Percentiles rank a stretch among this genome's conserved stretches.
Evolutionary conservation across 2,329 filamentous ascomycete species (phyloP).

Genomic region (Colletotrichum sansevieriae): DNA sequence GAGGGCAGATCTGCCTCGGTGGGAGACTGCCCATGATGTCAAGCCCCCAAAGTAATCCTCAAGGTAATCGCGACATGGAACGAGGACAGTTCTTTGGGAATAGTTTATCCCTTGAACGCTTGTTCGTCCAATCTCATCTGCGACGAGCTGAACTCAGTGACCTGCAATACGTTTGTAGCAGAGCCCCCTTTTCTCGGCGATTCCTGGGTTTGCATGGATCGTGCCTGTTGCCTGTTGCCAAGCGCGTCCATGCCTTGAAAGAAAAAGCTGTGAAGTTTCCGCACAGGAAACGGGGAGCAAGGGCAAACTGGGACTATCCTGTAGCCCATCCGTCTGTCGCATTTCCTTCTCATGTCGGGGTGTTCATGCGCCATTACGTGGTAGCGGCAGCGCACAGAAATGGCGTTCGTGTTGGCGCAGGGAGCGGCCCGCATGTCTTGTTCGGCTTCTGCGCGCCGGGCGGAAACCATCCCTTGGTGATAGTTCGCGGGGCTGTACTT

Average conservation of each 20-base stretch:
- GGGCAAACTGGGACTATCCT: neutral
- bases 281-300: neutral
- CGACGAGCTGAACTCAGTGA: neutral
- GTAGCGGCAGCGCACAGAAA: conserved; percentile 19
- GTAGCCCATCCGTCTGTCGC: conserved; percentile 1
- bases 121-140: conserved; percentile 5
- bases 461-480: no score
- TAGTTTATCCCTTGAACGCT: neutral
- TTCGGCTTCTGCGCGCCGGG: no score
- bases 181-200: conserved; percentile 9
- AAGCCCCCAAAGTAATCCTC: neutral
- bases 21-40: conserved; percentile 16
- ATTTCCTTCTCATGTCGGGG: conserved; percentile 26
- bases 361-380: conserved; percentile 29
- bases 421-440: conserved; percentile 17
- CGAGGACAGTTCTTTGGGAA: neutral
- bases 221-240: no score
- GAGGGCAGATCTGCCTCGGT: neutral
- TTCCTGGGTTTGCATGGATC: neutral
- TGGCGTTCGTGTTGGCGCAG: conserved; percentile 12
- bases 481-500: no score
- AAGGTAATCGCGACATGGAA: neutral
- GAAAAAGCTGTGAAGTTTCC: neutral
- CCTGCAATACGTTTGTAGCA: neutral
- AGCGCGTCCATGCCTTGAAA: neutral